Evolutionary conservation across 768 basidiomycete species (phyloP).

Genomic region (Dictyophora rubrovolvata): DNA sequence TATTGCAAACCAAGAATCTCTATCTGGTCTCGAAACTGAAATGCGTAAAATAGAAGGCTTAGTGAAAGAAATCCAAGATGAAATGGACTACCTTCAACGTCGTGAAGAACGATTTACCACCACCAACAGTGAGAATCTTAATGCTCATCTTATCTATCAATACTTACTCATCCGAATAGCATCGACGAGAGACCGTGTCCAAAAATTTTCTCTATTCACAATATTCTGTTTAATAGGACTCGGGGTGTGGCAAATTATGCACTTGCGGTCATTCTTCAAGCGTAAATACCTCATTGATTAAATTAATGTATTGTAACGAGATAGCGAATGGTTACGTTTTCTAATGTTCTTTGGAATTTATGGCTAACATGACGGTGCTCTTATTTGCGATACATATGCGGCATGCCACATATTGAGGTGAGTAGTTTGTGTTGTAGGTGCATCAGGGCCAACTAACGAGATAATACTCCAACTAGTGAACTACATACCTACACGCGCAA

Average conservation of each 20-base stretch:
- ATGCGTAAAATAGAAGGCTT: slow-evolving; percentile 96
- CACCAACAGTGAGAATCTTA: slow-evolving; percentile 65
- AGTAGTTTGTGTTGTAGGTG: too few species aligned
- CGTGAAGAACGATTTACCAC: slow-evolving; percentile 81
- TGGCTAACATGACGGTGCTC: too few species aligned
- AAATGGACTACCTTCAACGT: slow-evolving; percentile 81
- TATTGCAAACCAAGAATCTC: slow-evolving; percentile 95
- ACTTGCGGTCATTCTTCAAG: slow-evolving; percentile 92
- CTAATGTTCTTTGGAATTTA: neutral
- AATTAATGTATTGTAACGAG: slow-evolving; percentile 8
- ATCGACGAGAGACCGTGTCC: slow-evolving; percentile 85
- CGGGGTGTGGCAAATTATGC: slow-evolving; percentile 92
- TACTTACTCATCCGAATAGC: slow-evolving; percentile 33
- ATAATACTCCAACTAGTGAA: too few species aligned
- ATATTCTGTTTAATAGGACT: slow-evolving; percentile 66
- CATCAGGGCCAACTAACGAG: too few species aligned
- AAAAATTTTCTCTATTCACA: slow-evolving; percentile 88
- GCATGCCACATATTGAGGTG: too few species aligned
- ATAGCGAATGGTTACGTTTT: neutral
- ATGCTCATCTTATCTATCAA: neutral
- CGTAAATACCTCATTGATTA: slow-evolving; percentile 88
- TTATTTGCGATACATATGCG: too few species aligned
- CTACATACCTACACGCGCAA: too few species aligned
- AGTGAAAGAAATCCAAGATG: slow-evolving; percentile 89
- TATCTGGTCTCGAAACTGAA: slow-evolving; percentile 92